Evolutionary conservation across 352 stramenopile species (phyloP).

Genomic region (Blastocystis sp.): DNA sequence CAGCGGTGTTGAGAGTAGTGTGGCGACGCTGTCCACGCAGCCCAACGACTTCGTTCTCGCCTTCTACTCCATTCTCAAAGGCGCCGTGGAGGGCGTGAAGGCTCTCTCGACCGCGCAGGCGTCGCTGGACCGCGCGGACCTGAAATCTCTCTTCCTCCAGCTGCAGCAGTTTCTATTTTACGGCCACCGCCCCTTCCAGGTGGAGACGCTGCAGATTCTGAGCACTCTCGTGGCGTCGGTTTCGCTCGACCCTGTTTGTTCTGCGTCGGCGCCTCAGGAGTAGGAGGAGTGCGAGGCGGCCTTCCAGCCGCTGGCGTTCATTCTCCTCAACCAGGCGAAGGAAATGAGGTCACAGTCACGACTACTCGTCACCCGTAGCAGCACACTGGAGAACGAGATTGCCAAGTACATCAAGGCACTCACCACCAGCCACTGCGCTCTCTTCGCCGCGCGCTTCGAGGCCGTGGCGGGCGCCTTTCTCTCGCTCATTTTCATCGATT

Average conservation of each 20-base stretch:
- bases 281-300: slow-evolving; percentile 12
- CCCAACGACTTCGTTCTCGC: not conserved
- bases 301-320: slow-evolving; percentile 23
- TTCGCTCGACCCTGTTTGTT: not conserved
- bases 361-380: not conserved
- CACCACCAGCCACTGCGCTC: not conserved
- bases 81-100: not conserved
- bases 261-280: not conserved
- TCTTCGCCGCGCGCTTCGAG: not conserved
- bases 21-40: not conserved
- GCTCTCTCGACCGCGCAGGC: not conserved
- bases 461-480: not conserved
- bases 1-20: not conserved
- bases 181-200: not conserved
- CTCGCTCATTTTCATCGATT: not conserved
- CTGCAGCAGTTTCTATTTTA: slow-evolving; percentile 18
- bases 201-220: slow-evolving; percentile 14
- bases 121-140: not conserved
- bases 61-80: slow-evolving; percentile 16
- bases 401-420: slow-evolving; percentile 19
- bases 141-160: slow-evolving; percentile 10
- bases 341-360: not conserved
- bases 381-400: slow-evolving; percentile 26
- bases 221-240: not conserved
- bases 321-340: not conserved